Percentiles rank a stretch among this genome's conserved stretches.
Conservation (phyloP, 176 grass and related monocot species). For the Bolboschoenus planiculmis region DNA sequence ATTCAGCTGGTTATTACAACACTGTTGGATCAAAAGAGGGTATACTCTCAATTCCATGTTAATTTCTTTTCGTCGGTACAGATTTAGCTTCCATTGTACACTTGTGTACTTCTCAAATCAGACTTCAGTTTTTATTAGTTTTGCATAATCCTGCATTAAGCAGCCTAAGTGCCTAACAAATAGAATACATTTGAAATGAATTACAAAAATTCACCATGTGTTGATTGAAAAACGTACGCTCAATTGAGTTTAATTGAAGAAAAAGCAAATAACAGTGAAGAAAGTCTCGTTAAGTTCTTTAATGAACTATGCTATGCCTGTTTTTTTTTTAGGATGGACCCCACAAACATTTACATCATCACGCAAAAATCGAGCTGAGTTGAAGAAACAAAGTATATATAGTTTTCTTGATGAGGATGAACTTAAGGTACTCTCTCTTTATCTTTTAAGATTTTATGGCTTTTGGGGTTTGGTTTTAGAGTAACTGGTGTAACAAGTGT, state of each 20-base stretch:
- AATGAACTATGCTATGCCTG: neutral
- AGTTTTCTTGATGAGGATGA: slow-evolving; percentile 96
- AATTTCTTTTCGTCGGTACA: neutral
- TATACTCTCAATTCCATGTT: slow-evolving; percentile 4
- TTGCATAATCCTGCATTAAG: neutral
- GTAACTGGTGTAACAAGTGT: neutral
- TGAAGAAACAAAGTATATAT: slow-evolving; percentile 81
- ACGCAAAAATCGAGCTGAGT: slow-evolving; percentile 70
- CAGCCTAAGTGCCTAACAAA: neutral
- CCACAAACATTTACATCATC: slow-evolving; percentile 89
- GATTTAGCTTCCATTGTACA: neutral
- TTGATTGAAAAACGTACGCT: neutral
- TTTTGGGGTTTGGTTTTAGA: neutral
- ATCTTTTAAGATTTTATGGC: slow-evolving; percentile 3
- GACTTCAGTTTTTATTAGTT: neutral
- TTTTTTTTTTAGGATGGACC: slow-evolving; percentile 58
- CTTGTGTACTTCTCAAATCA: neutral
- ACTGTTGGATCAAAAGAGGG: slow-evolving; percentile 90
- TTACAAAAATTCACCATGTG: neutral
- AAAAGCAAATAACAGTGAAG: neutral
- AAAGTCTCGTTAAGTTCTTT: neutral
- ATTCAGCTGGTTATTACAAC: slow-evolving; percentile 90
- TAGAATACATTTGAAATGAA: neutral
- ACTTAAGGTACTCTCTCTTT: slow-evolving; percentile 56
- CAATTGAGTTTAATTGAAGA: neutral